Percentiles rank a stretch among this genome's conserved stretches.
These are phyloP conservation scores for Ophiostoma piceae DNA, from an alignment of 2,329 filamentous ascomycete species.

Conservation along the genomic window DNA sequence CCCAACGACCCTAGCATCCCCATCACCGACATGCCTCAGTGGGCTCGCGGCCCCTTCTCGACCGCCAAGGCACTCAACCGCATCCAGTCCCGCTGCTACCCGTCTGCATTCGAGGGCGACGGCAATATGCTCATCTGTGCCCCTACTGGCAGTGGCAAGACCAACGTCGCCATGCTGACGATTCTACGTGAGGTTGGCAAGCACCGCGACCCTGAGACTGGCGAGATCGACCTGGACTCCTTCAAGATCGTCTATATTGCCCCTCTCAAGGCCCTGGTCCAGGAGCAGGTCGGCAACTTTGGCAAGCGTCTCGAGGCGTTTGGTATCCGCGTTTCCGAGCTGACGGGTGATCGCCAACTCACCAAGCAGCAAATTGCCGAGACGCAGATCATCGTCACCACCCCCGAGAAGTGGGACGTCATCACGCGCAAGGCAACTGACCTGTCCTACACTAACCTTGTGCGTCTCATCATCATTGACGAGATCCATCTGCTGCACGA, in stretches of 20 bases:
- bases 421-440: slow-evolving; percentile 98
- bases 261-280: slow-evolving; percentile 88
- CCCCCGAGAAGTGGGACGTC: slow-evolving; percentile 98
- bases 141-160: slow-evolving; percentile 95
- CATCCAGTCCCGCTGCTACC: slow-evolving; percentile 90
- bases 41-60: slow-evolving; percentile 82
- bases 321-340: slow-evolving; percentile 86
- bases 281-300: slow-evolving; percentile 97
- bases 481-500: slow-evolving; percentile 98
- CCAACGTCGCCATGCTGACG: slow-evolving; percentile 95
- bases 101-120: slow-evolving; percentile 85
- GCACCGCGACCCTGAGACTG: slow-evolving; percentile 79
- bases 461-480: slow-evolving; percentile 91
- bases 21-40: slow-evolving; percentile 83
- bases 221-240: slow-evolving; percentile 89
- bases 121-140: slow-evolving; percentile 98
- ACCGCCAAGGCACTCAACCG: slow-evolving; percentile 83
- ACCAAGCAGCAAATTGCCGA: slow-evolving; percentile 98
- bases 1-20: slow-evolving; percentile 76
- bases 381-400: slow-evolving; percentile 96
- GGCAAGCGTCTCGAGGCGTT: slow-evolving; percentile 85
- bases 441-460: slow-evolving; percentile 93
- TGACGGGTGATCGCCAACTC: slow-evolving; percentile 95
- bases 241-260: slow-evolving; percentile 99
- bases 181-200: slow-evolving; percentile 97